phyloP scores from a whole-genome alignment of 163 green algal genomes.

The Chlamydomonas reinhardtii region DNA sequence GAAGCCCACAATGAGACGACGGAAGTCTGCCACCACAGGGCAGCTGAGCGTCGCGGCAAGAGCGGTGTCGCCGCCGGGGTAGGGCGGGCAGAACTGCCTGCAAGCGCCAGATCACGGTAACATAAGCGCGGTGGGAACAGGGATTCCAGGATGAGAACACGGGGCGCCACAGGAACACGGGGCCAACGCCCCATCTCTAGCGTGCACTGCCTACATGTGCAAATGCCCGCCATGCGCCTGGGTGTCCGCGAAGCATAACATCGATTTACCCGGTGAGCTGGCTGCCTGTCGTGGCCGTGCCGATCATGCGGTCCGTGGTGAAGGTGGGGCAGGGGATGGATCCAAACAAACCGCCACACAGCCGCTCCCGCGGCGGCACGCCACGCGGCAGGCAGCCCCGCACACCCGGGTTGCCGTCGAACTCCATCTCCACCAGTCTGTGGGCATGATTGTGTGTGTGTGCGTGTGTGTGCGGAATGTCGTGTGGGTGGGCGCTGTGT shows the following conservation, averaged over 20 bases:
- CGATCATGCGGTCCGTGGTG: too few relatives aligned
- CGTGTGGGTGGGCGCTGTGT: too few relatives aligned
- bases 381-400: slow-evolving; percentile 22
- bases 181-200: too few relatives aligned
- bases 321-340: neutral
- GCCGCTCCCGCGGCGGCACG: neutral
- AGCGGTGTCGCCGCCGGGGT: neutral
- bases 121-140: neutral
- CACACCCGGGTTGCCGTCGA: slow-evolving; percentile 16
- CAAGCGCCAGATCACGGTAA: neutral
- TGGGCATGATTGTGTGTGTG: neutral
- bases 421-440: slow-evolving; percentile 22
- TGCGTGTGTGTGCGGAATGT: too few relatives aligned
- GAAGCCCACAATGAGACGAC: neutral
- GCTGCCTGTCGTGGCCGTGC: too few relatives aligned
- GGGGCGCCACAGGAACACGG: too few relatives aligned
- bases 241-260: neutral
- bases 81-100: neutral
- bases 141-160: too few relatives aligned
- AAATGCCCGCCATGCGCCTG: neutral
- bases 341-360: neutral
- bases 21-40: neutral
- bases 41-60: neutral
- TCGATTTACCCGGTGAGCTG: too few relatives aligned
- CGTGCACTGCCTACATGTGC: too few relatives aligned